Evolutionary conservation across 2,329 filamentous ascomycete species (phyloP).

Genomic region (Ceratocystis colombiana): DNA sequence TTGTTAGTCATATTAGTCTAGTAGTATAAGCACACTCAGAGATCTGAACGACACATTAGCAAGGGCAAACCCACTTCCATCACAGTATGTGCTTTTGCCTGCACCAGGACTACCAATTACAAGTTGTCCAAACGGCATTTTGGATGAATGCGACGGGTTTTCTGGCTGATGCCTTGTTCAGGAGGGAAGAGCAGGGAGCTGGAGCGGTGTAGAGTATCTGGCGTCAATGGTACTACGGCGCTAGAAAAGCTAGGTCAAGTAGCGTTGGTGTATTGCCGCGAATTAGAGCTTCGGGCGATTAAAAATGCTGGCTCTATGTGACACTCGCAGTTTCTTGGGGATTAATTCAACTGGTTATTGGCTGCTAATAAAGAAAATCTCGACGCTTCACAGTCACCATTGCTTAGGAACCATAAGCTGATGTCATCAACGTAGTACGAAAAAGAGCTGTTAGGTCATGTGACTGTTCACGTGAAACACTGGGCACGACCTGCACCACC

Average conservation of each 20-base stretch:
- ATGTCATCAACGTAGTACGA: conserved; percentile 11
- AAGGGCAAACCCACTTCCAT: conserved; percentile 57
- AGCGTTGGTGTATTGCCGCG: no score
- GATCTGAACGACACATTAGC: not conserved
- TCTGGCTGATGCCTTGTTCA: not conserved
- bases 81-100: conserved; percentile 95
- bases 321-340: no score
- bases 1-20: not conserved
- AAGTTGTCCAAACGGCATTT: conserved; percentile 61
- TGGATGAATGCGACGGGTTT: conserved; percentile 5
- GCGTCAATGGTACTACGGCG: not conserved
- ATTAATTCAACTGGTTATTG: no score
- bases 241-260: not conserved
- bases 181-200: not conserved
- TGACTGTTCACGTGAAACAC: conserved; percentile 13
- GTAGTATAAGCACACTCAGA: not conserved
- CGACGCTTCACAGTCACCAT: not conserved
- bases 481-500: conserved; percentile 3
- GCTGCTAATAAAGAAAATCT: not conserved
- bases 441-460: conserved; percentile 12
- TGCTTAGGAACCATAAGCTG: not conserved
- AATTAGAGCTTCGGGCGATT: no score
- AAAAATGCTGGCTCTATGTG: no score
- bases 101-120: conserved; percentile 89
- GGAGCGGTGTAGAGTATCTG: not conserved